Base-by-base conservation (phyloP, 495 filamentous ascomycete genomes). In the Penicillium lividum region DNA sequence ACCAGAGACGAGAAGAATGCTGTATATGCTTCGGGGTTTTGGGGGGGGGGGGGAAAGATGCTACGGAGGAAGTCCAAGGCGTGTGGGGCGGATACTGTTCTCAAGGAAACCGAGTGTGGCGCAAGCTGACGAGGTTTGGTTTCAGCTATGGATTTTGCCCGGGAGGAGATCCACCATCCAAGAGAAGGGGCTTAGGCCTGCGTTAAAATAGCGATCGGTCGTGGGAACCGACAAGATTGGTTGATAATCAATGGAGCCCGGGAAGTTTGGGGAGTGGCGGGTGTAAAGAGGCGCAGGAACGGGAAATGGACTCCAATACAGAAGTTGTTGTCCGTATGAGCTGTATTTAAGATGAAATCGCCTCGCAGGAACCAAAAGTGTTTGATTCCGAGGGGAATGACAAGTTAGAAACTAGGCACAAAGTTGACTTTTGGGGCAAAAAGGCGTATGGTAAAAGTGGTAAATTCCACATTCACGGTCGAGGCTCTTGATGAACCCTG, bases 51-150 rank as follows among this genome's bases (percentile, higher is more conserved):
- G 31, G 31, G 9, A 0, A 10, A 40, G n/a, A 38, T 58, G 56
- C 28, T 29, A 59, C 56, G 61, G 55, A 53, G 53, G 62, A 67
- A 69, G 64, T 61, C 60, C 60, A 69, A 60, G 65, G 62, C 67
- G 70, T 74, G 75, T 77, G 71, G 73, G 75, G 76, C 74, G 71
- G 53, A 15, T 47, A 34, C 42, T 56, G 54, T 49, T 50, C 45
- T 49, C 54, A 58, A 75, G 65, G 69, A 69, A 59, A 68, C 66
- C 68, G 69, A 77, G 72, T 77, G 76, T 79, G 75, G 76, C 76
- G 76, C 75, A 79, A 79, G 75, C 75, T 79, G 73, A 77, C 69
- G 65, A 71, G 67, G 64, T 60, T 52, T 57, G 52, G 56, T 68
- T 77, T 79, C 74, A 77, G 76, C 73, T 76, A 67, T 56, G 48